Base-by-base conservation (phyloP, 441 rosid genomes). In the Populus hybrid region DNA sequence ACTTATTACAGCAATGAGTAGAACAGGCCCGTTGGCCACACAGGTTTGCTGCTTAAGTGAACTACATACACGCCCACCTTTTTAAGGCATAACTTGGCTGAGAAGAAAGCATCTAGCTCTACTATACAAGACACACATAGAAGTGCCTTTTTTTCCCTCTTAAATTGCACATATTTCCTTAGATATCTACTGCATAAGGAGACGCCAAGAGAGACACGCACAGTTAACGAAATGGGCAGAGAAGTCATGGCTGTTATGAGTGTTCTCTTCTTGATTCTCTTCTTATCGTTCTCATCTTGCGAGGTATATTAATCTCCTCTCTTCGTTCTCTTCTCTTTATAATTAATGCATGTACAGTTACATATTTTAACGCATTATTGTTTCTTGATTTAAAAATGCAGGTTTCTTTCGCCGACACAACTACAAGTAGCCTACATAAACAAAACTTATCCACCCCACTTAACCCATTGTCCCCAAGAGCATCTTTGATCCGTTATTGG, bases 401-500 rank as follows among this genome's bases (percentile, higher is more conserved):
- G 83, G 74, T 76, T 38, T 67, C 53, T 30, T 57, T 35, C 8
- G 76, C 46, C 0, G 76, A 4, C 3, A 30, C 32, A 30, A 30
- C 9, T 30, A 4, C 67, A 5, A 11, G 34, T 40, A 65, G 7
- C n/a, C 53, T 64, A 6, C 67, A 6, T 21, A 34, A 68, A 23
- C 61, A 68, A 36, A 59, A 64, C 68, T 70, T 16, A 6, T 71
- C 72, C 32, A 23, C 76, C 19, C 57, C 36, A 50, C 30, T 80
- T 28, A 89, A 88, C 61, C 98, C 98, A 1, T 91, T 95, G 69
- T 89, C 95, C 0, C 98, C 98, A 0, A 91, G 82, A 82, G 94
- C 97, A 0, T 88, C 88, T 6, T 64, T 91, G 36, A 82, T 89
- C 72, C 97, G 98, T 63, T 91, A 91, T 85, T 95, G 98, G 98